phyloP scores from a whole-genome alignment of 495 filamentous ascomycete genomes.

The Penicillium cataractarum region DNA sequence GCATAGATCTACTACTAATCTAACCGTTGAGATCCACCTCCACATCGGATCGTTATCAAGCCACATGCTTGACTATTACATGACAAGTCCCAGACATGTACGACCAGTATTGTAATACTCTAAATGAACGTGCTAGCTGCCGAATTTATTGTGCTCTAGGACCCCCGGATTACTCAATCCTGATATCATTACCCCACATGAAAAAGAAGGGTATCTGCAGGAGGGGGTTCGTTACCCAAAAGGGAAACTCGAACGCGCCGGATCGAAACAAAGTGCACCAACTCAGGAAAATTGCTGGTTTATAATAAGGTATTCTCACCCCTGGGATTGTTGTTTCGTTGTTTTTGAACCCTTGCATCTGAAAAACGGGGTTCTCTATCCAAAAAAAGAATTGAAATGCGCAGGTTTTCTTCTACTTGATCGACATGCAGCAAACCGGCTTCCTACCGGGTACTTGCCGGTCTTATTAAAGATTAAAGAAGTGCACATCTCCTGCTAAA shows the following conservation, averaged over 20 bases:
- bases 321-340: neutral
- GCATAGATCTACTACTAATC: neutral
- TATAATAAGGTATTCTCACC: neutral
- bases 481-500: neutral
- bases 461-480: neutral
- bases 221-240: neutral
- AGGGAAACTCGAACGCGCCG: neutral
- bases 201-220: constrained; percentile 1
- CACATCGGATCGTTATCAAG: neutral
- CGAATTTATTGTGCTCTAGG: neutral
- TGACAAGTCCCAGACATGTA: neutral
- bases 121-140: neutral
- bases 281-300: neutral
- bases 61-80: neutral
- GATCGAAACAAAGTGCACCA: neutral
- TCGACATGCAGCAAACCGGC: neutral
- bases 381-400: neutral
- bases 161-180: neutral
- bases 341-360: neutral
- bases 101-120: neutral
- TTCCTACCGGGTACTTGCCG: neutral
- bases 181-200: neutral
- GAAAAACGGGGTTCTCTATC: neutral
- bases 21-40: constrained; percentile 3
- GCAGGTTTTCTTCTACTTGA: neutral